phyloP scores from a whole-genome alignment of 2,329 filamentous ascomycete species.

The Arthroderma uncinatum region DNA sequence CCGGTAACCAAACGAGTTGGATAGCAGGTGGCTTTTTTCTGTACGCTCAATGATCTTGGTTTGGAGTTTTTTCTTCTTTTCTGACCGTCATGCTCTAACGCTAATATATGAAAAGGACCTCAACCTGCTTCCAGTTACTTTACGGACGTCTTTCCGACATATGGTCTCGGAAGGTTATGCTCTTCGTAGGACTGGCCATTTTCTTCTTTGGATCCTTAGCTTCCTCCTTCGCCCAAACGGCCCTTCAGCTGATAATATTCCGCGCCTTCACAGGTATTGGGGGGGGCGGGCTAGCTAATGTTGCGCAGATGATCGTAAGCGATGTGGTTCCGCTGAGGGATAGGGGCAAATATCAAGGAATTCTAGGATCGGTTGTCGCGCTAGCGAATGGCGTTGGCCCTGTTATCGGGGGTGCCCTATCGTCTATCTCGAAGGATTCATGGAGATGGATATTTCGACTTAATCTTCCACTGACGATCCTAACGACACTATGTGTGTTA shows the following conservation, averaged over 20 bases:
- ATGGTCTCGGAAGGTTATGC: constrained; percentile 48
- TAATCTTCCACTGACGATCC: constrained; percentile 42
- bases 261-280: constrained; percentile 50
- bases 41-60: constrained; percentile 27
- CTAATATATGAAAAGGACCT: neutral
- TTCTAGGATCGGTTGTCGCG: constrained; percentile 41
- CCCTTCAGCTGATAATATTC: constrained; percentile 49
- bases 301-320: constrained; percentile 51
- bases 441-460: constrained; percentile 44
- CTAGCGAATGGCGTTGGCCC: constrained; percentile 46
- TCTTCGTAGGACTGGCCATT: constrained; percentile 35
- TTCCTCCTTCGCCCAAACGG: constrained; percentile 46
- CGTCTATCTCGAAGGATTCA: constrained; percentile 29
- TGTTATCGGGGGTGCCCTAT: constrained; percentile 43
- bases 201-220: constrained; percentile 48
- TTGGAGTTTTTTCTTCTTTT: neutral
- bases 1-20: constrained; percentile 44
- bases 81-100: neutral
- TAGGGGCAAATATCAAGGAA: constrained; percentile 51
- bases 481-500: constrained; percentile 39
- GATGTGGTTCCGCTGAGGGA: constrained; percentile 50
- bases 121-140: constrained; percentile 29
- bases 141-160: constrained; percentile 53
- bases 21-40: constrained; percentile 48
- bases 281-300: constrained; percentile 48